Evolutionary conservation across 495 filamentous ascomycete species (phyloP), one percentile per base, ranked within the genome.

Genomic region (Massariosphaeria phaeospora): DNA sequence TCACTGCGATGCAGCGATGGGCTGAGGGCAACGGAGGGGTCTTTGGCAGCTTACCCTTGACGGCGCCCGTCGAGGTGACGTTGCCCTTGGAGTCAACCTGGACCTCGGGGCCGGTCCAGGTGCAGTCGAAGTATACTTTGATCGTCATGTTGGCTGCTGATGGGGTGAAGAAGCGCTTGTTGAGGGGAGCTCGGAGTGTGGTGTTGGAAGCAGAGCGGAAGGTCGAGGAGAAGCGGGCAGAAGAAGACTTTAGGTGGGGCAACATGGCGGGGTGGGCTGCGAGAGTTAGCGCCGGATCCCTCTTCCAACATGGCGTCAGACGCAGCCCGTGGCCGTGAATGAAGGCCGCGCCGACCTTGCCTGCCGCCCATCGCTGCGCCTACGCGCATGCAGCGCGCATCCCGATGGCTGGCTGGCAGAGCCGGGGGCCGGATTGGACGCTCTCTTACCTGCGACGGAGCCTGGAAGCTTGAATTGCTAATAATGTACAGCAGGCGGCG

Each of bases 51-150:
- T 79, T 81, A 89, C 82, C 57, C 70, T 80, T 78, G 61, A 80
- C 64, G 44, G 75, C 76, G 36, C 69, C 67, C 56, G 25, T 56
- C 17, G 25, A 55, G 52, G 81, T 85, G 60, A 76, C 66, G 52
- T 78, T 77, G 73, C 76, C 72, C 39, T 69, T 69, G 51, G 52
- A 38, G 62, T 85, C 79, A 47, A 84, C 55, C 40, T 53, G 4
- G 53, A 68, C 36, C 66, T 80, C 76, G 36, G 84, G 84, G 33
- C 83, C 84, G 57, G 77, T 72, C 84, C 84, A 88, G 58, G 72
- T 66, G 54, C 85, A 62, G 53, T 84, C 82, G 73, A 88, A 88
- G 71, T 72, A 88, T 57, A 70, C 75, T 69, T 84, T 77, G 72
- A 80, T 75, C 56, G 75, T 68, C 86, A 89, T 89, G 68, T 70